These are phyloP conservation scores for Fusarium avenaceum DNA, from an alignment of 2,329 filamentous ascomycete genomes.

Conservation along the genomic window DNA sequence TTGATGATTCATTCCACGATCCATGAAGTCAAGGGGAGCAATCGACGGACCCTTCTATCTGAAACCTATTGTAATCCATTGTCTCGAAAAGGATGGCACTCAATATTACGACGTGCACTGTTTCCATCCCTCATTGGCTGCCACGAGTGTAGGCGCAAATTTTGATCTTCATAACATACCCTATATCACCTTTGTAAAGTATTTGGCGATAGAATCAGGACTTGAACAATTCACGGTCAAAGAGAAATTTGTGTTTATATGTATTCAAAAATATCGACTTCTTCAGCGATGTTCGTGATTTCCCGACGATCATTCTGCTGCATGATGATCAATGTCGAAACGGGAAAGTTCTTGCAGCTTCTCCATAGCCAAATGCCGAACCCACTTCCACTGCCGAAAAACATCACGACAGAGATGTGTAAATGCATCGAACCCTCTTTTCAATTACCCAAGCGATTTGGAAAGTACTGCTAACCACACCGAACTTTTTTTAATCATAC, in stretches of 20 bases:
- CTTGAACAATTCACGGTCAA: neutral
- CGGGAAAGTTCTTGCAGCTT: neutral
- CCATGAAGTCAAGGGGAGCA: slow-evolving; percentile 12
- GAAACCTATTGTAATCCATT: slow-evolving; percentile 9
- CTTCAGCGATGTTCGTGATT: slow-evolving; percentile 1
- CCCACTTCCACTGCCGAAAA: neutral
- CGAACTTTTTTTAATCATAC: no score
- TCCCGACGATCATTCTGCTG: slow-evolving; percentile 19
- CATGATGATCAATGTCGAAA: slow-evolving; percentile 18
- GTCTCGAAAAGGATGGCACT: neutral
- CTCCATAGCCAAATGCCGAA: slow-evolving; percentile 5
- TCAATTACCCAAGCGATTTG: no score
- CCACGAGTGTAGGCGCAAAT: neutral
- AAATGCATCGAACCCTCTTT: neutral
- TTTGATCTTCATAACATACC: slow-evolving; percentile 13
- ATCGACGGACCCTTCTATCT: slow-evolving; percentile 6
- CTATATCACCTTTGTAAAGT: neutral
- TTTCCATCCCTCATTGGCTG: neutral
- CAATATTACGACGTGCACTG: neutral
- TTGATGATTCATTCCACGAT: slow-evolving; percentile 32
- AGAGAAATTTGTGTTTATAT: neutral
- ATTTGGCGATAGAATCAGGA: neutral
- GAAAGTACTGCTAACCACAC: no score
- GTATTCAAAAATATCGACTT: neutral
- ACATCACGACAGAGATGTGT: neutral